Percentiles rank a stretch among this genome's conserved stretches.
phyloP scores from a whole-genome alignment of 352 stramenopile species.

The Pythium utonaiense region DNA sequence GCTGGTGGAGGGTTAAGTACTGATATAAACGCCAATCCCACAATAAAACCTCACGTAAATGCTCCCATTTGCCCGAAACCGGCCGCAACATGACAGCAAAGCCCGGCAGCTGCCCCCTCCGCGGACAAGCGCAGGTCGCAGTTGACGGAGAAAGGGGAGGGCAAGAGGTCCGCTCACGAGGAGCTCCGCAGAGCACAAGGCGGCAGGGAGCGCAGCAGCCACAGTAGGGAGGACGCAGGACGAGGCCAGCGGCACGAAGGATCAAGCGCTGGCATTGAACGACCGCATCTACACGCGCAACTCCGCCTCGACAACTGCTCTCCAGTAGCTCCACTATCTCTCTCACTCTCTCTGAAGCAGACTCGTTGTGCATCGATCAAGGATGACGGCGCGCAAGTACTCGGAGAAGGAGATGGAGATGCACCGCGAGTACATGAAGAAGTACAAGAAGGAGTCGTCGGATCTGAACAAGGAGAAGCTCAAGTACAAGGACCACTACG shows the following conservation, averaged over 20 bases:
- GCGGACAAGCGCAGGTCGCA: conserved; percentile 21
- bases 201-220: not conserved
- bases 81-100: conserved; percentile 22
- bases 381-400: conserved; percentile 24
- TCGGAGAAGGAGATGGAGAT: conserved; percentile 77
- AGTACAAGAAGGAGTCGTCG: conserved; percentile 80
- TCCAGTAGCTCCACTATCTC: no score
- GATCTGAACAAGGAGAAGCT: conserved; percentile 52
- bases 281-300: not conserved
- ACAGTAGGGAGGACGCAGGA: not conserved
- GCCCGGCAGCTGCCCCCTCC: conserved; percentile 16
- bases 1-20: not conserved
- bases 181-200: not conserved
- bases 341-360: no score
- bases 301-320: not conserved
- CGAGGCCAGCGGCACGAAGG: not conserved
- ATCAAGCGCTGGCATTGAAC: not conserved
- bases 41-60: not conserved
- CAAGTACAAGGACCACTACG: conserved; percentile 81
- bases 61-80: conserved; percentile 8
- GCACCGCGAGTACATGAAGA: conserved; percentile 88
- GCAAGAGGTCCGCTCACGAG: conserved; percentile 1
- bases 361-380: conserved; percentile 5
- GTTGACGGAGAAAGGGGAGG: conserved; percentile 10
- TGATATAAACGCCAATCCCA: not conserved